A percentile compares a stretch with the other conserved stretches of the same genome.
Evolutionary conservation across 1,139 yeast species (phyloP).

Genomic region (Yamadazyma mexicana): DNA sequence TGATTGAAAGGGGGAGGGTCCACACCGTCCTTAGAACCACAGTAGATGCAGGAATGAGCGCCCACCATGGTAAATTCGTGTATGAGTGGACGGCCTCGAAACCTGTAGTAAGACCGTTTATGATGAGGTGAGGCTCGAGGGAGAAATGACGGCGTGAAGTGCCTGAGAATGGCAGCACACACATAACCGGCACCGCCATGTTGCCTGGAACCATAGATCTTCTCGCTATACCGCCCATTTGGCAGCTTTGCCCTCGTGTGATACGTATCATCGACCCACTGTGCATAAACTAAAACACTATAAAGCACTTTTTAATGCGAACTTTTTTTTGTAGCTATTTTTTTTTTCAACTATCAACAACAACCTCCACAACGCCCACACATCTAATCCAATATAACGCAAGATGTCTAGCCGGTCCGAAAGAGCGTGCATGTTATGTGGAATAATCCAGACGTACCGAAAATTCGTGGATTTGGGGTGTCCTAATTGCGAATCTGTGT

Average conservation of each 20-base stretch:
- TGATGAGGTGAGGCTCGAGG: slow-evolving; percentile 12
- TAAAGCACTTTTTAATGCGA: not conserved
- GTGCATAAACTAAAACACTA: not conserved
- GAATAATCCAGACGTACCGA: slow-evolving; percentile 76
- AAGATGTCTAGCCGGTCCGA: slow-evolving; percentile 64
- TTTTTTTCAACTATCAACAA: slow-evolving; percentile 2
- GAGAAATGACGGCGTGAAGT: slow-evolving; percentile 7
- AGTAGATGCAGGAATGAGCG: slow-evolving; percentile 73
- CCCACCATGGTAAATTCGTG: slow-evolving; percentile 81
- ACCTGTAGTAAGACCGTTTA: slow-evolving; percentile 36
- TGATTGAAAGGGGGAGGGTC: slow-evolving; percentile 77
- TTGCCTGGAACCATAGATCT: not conserved
- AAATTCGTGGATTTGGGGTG: slow-evolving; percentile 84
- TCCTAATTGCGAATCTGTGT: slow-evolving; percentile 94
- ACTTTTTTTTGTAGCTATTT: not conserved
- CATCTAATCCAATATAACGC: not conserved
- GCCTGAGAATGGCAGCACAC: not conserved
- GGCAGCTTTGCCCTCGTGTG: not conserved
- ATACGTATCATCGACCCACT: not conserved
- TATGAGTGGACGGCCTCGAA: slow-evolving; percentile 50
- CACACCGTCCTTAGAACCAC: slow-evolving; percentile 60
- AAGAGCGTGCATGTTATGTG: slow-evolving; percentile 98
- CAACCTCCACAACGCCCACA: not conserved
- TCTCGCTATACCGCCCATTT: not conserved
- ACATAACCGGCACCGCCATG: not conserved